Evolutionary conservation across 768 basidiomycete genomes (phyloP).

Genomic region (Podaxis sp.): DNA sequence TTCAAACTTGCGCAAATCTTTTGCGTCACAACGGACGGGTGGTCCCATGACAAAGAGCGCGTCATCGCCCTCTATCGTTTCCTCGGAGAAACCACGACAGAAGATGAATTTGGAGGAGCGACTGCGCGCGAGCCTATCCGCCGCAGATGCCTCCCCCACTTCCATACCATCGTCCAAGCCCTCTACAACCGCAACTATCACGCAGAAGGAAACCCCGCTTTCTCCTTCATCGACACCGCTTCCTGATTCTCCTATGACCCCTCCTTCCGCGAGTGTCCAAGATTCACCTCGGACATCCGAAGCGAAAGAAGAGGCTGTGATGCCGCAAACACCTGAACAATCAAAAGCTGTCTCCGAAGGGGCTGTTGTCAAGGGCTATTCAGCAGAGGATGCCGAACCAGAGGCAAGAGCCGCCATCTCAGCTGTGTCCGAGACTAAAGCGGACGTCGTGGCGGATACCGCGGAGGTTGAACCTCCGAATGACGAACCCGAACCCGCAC

Average conservation of each 20-base stretch:
- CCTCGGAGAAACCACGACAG: constrained; percentile 22
- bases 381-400: not conserved
- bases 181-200: constrained; percentile 21
- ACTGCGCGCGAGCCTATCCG: constrained; percentile 42
- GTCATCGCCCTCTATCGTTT: constrained; percentile 13
- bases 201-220: constrained; percentile 22
- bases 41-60: constrained; percentile 18
- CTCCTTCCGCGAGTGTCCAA: constrained; percentile 16
- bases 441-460: not conserved
- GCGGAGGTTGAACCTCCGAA: not conserved
- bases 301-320: not conserved
- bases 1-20: constrained; percentile 61
- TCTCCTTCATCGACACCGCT: constrained; percentile 46
- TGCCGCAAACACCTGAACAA: not conserved
- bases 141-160: constrained; percentile 5
- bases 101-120: constrained; percentile 76
- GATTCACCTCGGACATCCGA: not conserved
- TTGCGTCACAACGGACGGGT: constrained; percentile 50
- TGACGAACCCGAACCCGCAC: not conserved
- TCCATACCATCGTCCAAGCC: not conserved
- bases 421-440: not conserved
- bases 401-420: not conserved
- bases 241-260: constrained; percentile 38
- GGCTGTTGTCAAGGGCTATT: not conserved
- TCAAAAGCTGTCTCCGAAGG: not conserved